Base-by-base conservation (phyloP, 2,329 filamentous ascomycete species). In the Pseudogymnoascus sp. region DNA sequence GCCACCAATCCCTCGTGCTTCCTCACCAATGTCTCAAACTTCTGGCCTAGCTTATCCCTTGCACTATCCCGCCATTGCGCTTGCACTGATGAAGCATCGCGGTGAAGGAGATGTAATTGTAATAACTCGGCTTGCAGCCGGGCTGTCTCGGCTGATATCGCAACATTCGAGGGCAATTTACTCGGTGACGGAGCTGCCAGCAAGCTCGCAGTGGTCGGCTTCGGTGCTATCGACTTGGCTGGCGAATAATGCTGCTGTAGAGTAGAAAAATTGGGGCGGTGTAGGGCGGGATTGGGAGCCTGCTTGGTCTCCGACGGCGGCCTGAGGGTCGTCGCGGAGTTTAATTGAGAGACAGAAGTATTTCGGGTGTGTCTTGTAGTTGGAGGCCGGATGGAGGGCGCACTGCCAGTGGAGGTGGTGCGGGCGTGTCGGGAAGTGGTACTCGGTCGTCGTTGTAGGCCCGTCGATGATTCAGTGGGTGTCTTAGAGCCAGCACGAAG, bases 231-330 rank as follows among this genome's bases (percentile, higher is more conserved):
- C 3, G 77, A 78, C 69, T 87, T 87, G 48, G 82, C 82, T 0
- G 87, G 86, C 29, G 83, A 86, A 74, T 83, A 88, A 73, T 88
- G 84, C 67, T 88, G 85, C 67, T 88, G 85, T 39, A 83, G 79
- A 0, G 82, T 87, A 58, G 78, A 82, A 72, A 88, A 88, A 9
- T 67, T 63, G 18, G 71, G 71, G 62, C 64, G 67, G 37, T 64
- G 67, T 3, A 65, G 37, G 42, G 64, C 65, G 5, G 66, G 39
- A 6, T 70, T 66, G 4, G 58, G 15, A 21, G 58, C 35, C 13
- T 37, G 59, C 33, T 33, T 33, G 0, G 60, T 36, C 40, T 62
- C 58, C 5, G 58, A 42, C 13, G 69, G 64, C 35, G 68, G 67
- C 33, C 63, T 65, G 18, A 67, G 62, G 33, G 64, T 62, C 29